Base-by-base conservation (phyloP, 192 early-diverging fungal species). In the Entomortierella beljakovae region DNA sequence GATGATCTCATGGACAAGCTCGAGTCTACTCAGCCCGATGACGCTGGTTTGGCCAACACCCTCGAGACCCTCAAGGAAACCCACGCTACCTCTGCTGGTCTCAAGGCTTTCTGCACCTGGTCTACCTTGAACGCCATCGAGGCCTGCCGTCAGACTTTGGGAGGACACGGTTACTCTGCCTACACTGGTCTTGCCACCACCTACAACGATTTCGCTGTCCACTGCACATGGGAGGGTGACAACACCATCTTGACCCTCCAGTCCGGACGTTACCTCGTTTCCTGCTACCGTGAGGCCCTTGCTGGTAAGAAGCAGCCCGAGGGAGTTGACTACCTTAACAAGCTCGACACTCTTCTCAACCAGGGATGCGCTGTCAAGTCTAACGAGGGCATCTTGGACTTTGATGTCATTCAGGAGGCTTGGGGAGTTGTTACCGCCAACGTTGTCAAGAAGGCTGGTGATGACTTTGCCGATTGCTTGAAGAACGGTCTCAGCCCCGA, bases 81-180 rank as follows among this genome's bases (percentile, higher is more conserved):
- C 22, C 95, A 97, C 65, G 94, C 94, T 20, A 95, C 94, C 48
- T 91, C 89, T 61, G 93, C 94, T 10, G 95, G 94, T 31, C 87
- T 97, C 60, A 97, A 97, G 81, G 93, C 94, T 56, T 95, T 95
- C 73, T 94, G 94, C 81, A 97, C 96, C 2, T 95, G 94, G 92
- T 92, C 89, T 69, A 92, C 91, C 29, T 86, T 95, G 48, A 90
- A 90, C 76, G 93, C 91, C 40, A 97, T 96, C 68, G 94, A 97
- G 76, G 90, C 94, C 77, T 95, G 94, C 81, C 89, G 95, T 34
- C 94, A 95, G 84, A 85, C 93, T 15, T 87, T 93, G 54, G 95
- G 95, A 71, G 95, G 95, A 38, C 95, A 97, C 64, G 95, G 95
- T 7, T 97, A 96, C 87, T 94, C 92, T 55, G 87, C 92, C 15